These are phyloP conservation scores for Apiotrichum laibachii DNA, from an alignment of 1,284 basidiomycete genomes.

Conservation along the genomic window DNA sequence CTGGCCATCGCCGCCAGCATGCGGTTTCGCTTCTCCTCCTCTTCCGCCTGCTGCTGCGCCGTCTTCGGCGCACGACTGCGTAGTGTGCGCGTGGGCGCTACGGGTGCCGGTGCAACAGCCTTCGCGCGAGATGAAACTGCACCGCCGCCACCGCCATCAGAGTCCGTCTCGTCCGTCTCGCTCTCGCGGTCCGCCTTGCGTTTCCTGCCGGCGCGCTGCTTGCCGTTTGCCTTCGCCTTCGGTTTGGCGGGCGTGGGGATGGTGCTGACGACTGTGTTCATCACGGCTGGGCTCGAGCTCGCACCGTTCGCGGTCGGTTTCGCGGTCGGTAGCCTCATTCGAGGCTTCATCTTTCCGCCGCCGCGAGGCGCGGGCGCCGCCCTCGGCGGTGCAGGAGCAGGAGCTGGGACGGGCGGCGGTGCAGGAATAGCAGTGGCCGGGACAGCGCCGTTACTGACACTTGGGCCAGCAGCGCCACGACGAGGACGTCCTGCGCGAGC, in stretches of 20 bases:
- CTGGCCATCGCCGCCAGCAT: conserved; percentile 30
- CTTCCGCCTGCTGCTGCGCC: conserved; percentile 27
- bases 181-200: conserved; percentile 11
- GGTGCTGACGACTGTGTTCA: not conserved
- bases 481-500: no score
- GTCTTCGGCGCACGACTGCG: conserved; percentile 31
- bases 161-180: conserved; percentile 16
- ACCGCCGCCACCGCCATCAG: not conserved
- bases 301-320: not conserved
- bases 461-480: no score
- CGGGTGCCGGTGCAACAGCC: conserved; percentile 5
- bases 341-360: no score
- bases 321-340: no score
- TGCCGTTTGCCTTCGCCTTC: conserved; percentile 1
- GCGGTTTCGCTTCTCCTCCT: conserved; percentile 26
- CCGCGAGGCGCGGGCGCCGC: no score
- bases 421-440: no score
- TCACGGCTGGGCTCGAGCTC: not conserved
- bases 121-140: not conserved
- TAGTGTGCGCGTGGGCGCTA: conserved; percentile 25
- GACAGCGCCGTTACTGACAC: no score
- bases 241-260: not conserved
- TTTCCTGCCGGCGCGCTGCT: conserved; percentile 5
- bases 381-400: no score
- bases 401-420: no score